Base-by-base conservation (phyloP, 352 stramenopile genomes). In the Phytopythium cucurbitacearum region DNA sequence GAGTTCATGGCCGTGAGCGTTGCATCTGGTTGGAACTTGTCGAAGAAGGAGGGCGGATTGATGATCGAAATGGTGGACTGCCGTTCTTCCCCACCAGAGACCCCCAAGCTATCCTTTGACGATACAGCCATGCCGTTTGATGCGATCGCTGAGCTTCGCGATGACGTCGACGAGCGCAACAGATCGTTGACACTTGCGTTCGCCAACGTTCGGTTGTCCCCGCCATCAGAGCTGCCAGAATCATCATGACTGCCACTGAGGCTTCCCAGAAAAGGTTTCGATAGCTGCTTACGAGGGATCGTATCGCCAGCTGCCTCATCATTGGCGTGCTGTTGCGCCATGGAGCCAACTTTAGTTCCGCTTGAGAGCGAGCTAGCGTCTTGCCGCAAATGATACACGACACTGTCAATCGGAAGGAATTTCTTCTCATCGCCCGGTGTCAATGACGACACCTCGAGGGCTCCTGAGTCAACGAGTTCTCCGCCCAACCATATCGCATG, bases 401-500 rank as follows among this genome's bases (percentile, higher is more conserved):
- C 56, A 7, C 13, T 40, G 5, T 59, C 34, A 34, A 51, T 45
- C 0, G 56, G 48, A 10, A 45, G 46, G 37, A 67, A 67, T 1
- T 15, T 28, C 32, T 15, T 65, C 38, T 70, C 65, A 11, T 67
- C 62, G 28, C 65, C 59, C 44, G 50, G 60, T 41, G 53, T 51
- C 28, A 62, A 42, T 6, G 65, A 49, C 5, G 59, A 69, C 34
- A 62, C 67, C 43, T 87, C 73, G 8, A 93, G 52, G 21, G 80
- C 74, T 0, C 76, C 76, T 37, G 78, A 81, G 2, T 68, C 62
- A 13, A 94, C 60, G 28, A 94, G 57, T 49, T 94, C 83, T 41
- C 71, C 70, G n/a, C 78, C 79, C 51, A 94, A 77, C 78, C 80
- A 91, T 1, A 81, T 56, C 0, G 80, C 83, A 47, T 94, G 80